phyloP scores from a whole-genome alignment of 495 filamentous ascomycete species.

The Penicillium cinerascens region DNA sequence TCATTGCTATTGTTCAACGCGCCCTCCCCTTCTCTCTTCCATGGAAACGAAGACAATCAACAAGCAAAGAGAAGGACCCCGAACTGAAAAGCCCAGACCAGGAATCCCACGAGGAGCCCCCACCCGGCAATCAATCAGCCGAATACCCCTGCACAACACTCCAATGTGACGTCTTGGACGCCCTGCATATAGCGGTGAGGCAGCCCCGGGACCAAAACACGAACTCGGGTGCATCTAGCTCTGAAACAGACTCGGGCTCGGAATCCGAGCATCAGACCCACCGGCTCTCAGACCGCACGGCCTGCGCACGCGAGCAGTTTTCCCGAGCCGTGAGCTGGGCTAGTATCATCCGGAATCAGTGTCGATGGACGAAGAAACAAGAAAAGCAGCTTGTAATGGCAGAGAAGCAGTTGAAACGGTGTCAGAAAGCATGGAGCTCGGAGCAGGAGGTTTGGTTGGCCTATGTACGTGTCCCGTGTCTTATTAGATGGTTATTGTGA shows the following conservation, averaged over 20 bases:
- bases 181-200: slow-evolving; percentile 31
- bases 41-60: slow-evolving; percentile 17
- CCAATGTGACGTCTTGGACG: slow-evolving; percentile 20
- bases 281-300: not conserved
- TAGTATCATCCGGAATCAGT: slow-evolving; percentile 29
- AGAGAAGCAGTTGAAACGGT: slow-evolving; percentile 28
- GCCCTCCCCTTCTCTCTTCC: slow-evolving; percentile 20
- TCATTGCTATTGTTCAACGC: slow-evolving; percentile 24
- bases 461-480: slow-evolving; percentile 27
- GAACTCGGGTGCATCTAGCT: not conserved
- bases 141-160: slow-evolving; percentile 9
- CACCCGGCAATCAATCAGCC: slow-evolving; percentile 1
- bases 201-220: slow-evolving; percentile 6
- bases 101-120: not conserved
- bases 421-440: slow-evolving; percentile 45
- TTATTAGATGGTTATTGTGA: not conserved
- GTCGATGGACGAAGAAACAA: slow-evolving; percentile 36
- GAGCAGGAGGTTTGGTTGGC: slow-evolving; percentile 42
- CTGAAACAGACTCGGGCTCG: slow-evolving; percentile 6
- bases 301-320: slow-evolving; percentile 13
- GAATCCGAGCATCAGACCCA: slow-evolving; percentile 8
- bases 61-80: slow-evolving; percentile 16
- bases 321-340: slow-evolving; percentile 35
- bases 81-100: slow-evolving; percentile 1
- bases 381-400: slow-evolving; percentile 33